Base-by-base conservation (phyloP, 2,329 filamentous ascomycete genomes). In the Hymenoscyphus scutula region DNA sequence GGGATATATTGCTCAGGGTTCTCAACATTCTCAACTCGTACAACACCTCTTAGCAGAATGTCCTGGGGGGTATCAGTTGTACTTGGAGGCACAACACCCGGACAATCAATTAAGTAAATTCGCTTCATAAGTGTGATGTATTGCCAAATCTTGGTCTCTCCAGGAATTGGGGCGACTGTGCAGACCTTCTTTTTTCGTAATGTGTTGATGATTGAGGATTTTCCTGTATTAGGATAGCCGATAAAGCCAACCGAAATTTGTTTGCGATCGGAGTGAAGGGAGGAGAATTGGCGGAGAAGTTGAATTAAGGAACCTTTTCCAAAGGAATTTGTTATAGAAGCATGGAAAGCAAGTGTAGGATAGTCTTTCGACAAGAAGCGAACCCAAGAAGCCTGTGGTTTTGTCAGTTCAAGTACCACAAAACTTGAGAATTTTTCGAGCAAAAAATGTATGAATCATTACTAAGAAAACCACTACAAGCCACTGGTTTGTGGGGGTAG, bases 141-240 rank as follows among this genome's bases (percentile, higher is more conserved):
- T 75, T 97, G 94, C 94, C 95, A 98, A 32, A 97, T 90, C 78
- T 97, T 98, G 37, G 94, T 98, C 80, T 97, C 93, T 15, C 93
- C 95, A 6, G 95, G 94, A 65, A 98, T 97, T 5, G 94, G 95
- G 6, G 95, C 95, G 3, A 96, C 92, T 17, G 84, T 95, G 79
- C 93, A 93, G 48, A 97, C 93, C 75, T 95, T 93, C 81, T 97
- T 98, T 76, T 92, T 94, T 54, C 92, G 85, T 2, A 99, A 80
- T 0, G 94, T 97, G 78, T 99, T 99, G 79, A 99, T 98, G 69
- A 99, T 95, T 53, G 91, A 95, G 2, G 91, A 96, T 77, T 99
- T 99, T 71, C 95, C 95, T 0, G 91, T 93, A 71, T 98, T 99
- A 3, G 95, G 95, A 68, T 95, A 95, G 27, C 89, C 89, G 51